phyloP scores from a whole-genome alignment of 148 eudicot species.

The Camellia lanceoleosa region DNA sequence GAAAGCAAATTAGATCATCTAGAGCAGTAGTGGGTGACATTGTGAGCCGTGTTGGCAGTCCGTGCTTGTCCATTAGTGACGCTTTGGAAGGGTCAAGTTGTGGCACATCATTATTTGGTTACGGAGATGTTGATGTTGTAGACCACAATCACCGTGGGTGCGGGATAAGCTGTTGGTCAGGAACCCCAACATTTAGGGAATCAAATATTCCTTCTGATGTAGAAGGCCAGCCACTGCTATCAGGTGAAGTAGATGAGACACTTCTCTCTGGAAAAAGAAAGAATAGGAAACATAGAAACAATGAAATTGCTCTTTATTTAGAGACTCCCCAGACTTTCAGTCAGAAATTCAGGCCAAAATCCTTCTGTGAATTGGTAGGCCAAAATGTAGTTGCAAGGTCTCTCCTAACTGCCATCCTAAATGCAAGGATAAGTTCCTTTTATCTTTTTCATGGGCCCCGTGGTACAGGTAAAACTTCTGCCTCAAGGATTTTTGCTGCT shows the following conservation, averaged over 20 bases:
- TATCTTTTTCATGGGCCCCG: slow-evolving; percentile 92
- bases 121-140: slow-evolving; percentile 48
- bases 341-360: slow-evolving; percentile 78
- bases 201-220: slow-evolving; percentile 40
- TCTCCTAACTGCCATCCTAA: slow-evolving; percentile 65
- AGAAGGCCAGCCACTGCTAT: slow-evolving; percentile 67
- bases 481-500: slow-evolving; percentile 87
- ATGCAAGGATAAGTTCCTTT: slow-evolving; percentile 55
- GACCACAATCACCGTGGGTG: slow-evolving; percentile 56
- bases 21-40: slow-evolving; percentile 53
- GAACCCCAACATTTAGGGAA: slow-evolving; percentile 57
- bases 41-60: slow-evolving; percentile 59
- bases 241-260: slow-evolving; percentile 39
- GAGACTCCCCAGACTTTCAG: slow-evolving; percentile 74
- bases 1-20: slow-evolving; percentile 33
- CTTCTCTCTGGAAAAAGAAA: slow-evolving; percentile 38
- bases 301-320: slow-evolving; percentile 34
- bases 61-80: slow-evolving; percentile 44
- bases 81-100: slow-evolving; percentile 42
- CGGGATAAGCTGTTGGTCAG: slow-evolving; percentile 85
- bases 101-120: slow-evolving; percentile 44
- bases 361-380: slow-evolving; percentile 73
- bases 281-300: slow-evolving; percentile 38
- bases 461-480: slow-evolving; percentile 89
- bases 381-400: slow-evolving; percentile 64